Conservation (phyloP, 805 yeast genomes). For the Starmerella apicola region DNA sequence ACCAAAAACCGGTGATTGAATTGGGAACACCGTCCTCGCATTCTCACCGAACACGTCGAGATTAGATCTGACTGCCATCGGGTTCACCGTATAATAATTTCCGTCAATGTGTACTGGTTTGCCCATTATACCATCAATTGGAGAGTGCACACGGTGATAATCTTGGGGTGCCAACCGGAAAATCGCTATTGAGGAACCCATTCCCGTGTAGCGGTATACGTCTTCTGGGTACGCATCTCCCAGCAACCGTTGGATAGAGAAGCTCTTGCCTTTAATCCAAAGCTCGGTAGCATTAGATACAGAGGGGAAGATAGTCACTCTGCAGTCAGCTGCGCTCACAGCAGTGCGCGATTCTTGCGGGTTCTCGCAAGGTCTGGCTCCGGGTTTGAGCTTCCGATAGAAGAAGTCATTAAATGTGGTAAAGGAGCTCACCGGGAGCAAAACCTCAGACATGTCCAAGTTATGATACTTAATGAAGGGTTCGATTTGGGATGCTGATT, state of each 20-base stretch:
- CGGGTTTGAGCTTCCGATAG: conserved; percentile 61
- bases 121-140: conserved; percentile 64
- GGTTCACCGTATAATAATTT: conserved; percentile 90
- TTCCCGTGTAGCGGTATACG: conserved; percentile 30
- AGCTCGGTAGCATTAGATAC: conserved; percentile 52
- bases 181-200: conserved; percentile 52
- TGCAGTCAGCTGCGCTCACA: conserved; percentile 77
- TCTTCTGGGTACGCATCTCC: conserved; percentile 31
- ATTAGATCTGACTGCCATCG: conserved; percentile 86
- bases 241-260: conserved; percentile 53
- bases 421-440: conserved; percentile 39
- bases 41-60: conserved; percentile 91
- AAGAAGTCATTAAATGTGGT: conserved; percentile 80
- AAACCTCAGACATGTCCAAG: conserved; percentile 62
- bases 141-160: conserved; percentile 85
- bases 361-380: conserved; percentile 59
- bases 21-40: conserved; percentile 63
- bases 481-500: conserved; percentile 53
- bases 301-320: conserved; percentile 58
- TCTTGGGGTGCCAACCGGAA: conserved; percentile 95
- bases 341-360: conserved; percentile 37
- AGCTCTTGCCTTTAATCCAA: conserved; percentile 83
- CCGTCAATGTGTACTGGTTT: conserved; percentile 64
- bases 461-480: conserved; percentile 74
- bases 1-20: conserved; percentile 68